phyloP scores from a whole-genome alignment of 306 rosid genomes.

The Rosa lucieae region DNA sequence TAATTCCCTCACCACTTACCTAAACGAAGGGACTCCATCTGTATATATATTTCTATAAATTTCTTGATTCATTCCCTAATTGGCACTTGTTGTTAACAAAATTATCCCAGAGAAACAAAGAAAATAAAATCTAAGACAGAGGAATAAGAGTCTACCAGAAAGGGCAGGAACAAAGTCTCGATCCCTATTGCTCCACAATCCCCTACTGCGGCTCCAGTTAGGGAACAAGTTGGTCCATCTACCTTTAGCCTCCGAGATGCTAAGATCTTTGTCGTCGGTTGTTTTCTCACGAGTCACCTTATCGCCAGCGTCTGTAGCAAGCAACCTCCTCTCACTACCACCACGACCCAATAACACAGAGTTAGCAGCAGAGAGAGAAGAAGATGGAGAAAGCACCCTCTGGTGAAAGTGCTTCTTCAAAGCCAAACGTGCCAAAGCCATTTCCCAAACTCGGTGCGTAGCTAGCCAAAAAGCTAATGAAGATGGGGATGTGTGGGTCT shows the following conservation, averaged over 20 bases:
- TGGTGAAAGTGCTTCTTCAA: slow-evolving; percentile 47
- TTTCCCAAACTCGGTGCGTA: slow-evolving; percentile 14
- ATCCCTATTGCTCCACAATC: slow-evolving; percentile 46
- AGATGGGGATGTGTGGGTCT: not conserved
- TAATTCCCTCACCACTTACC: no score
- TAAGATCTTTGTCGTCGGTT: slow-evolving; percentile 43
- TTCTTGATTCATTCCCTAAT: not conserved
- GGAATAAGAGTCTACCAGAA: slow-evolving; percentile 36
- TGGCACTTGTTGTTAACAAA: not conserved
- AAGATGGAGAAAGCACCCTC: slow-evolving; percentile 34
- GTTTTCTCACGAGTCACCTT: slow-evolving; percentile 34
- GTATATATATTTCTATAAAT: no score
- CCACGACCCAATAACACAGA: slow-evolving; percentile 16
- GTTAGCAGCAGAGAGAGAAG: slow-evolving; percentile 22
- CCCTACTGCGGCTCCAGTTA: slow-evolving; percentile 39
- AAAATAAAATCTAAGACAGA: not conserved
- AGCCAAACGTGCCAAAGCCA: slow-evolving; percentile 77
- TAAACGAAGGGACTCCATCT: no score
- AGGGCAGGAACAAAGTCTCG: slow-evolving; percentile 49
- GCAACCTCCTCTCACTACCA: slow-evolving; percentile 14
- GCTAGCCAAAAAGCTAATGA: not conserved
- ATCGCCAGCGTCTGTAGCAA: slow-evolving; percentile 17
- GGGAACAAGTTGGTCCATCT: slow-evolving; percentile 49
- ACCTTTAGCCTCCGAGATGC: slow-evolving; percentile 45
- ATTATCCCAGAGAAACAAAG: not conserved